phyloP scores from a whole-genome alignment of 108 stramenopile genomes.

The Skeletonema potamos region DNA sequence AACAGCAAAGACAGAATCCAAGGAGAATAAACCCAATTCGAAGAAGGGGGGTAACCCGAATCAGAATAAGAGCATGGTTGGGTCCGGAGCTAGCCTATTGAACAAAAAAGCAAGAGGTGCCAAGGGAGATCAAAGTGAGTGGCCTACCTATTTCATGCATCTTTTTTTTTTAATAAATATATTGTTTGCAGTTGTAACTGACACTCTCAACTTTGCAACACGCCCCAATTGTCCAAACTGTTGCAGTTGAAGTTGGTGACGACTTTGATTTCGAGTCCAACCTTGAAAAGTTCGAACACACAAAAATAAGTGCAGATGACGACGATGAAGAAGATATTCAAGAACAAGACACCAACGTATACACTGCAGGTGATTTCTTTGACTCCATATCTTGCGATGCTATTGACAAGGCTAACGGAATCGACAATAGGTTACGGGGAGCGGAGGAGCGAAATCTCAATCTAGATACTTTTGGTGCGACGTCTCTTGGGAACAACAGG shows the following conservation, averaged over 20 bases:
- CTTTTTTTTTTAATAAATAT: not conserved
- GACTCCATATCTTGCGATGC: slow-evolving; percentile 86
- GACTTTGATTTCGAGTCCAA: slow-evolving; percentile 85
- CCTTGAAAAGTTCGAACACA: slow-evolving; percentile 68
- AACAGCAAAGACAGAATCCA: slow-evolving; percentile 8
- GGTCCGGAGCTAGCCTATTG: slow-evolving; percentile 78
- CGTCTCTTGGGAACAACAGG: slow-evolving; percentile 57
- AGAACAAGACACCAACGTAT: slow-evolving; percentile 36
- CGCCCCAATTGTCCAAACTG: not conserved
- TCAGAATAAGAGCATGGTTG: slow-evolving; percentile 53
- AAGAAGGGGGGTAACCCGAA: slow-evolving; percentile 25
- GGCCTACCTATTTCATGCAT: not conserved
- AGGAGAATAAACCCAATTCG: slow-evolving; percentile 14
- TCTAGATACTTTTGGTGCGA: slow-evolving; percentile 88
- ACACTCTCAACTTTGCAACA: not conserved
- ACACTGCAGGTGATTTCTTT: slow-evolving; percentile 85
- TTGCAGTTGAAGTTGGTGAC: slow-evolving; percentile 28
- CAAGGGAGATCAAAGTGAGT: slow-evolving; percentile 54
- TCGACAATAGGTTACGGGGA: slow-evolving; percentile 82
- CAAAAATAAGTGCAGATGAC: slow-evolving; percentile 27
- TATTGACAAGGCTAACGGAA: slow-evolving; percentile 64
- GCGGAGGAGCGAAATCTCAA: slow-evolving; percentile 74
- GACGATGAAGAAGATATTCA: slow-evolving; percentile 33
- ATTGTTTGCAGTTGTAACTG: not conserved
- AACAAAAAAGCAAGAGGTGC: slow-evolving; percentile 69